Percentiles rank a stretch among this genome's conserved stretches.
phyloP scores from a whole-genome alignment of 2,329 filamentous ascomycete species.

The Stemphylium lycopersici region DNA sequence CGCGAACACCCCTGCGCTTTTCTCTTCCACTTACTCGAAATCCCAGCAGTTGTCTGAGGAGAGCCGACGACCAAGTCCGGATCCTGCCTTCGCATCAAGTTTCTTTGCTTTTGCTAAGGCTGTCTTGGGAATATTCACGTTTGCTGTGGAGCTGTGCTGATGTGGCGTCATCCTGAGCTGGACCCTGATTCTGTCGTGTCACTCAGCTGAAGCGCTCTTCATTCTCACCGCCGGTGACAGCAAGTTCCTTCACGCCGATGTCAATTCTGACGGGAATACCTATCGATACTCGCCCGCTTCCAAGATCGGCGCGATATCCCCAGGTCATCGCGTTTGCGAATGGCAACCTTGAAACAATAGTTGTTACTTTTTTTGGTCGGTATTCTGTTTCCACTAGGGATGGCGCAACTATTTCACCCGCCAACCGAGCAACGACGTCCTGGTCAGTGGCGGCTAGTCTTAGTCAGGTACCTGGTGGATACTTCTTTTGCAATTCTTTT shows the following conservation, averaged over 20 bases:
- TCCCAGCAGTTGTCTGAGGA: slow-evolving; percentile 25
- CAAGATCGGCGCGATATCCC: neutral
- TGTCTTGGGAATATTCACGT: slow-evolving; percentile 1
- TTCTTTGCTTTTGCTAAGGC: slow-evolving; percentile 5
- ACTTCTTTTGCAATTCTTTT: neutral
- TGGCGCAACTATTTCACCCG: neutral
- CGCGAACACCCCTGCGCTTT: slow-evolving; percentile 4
- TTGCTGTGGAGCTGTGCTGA: slow-evolving; percentile 1
- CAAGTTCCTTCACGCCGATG: slow-evolving; percentile 19
- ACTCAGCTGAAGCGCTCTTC: neutral
- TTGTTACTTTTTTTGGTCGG: neutral
- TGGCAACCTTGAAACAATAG: slow-evolving; percentile 5
- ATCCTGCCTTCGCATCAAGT: slow-evolving; percentile 1
- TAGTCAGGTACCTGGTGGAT: neutral
- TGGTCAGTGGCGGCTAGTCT: neutral
- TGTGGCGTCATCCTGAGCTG: slow-evolving; percentile 15
- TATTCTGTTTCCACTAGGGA: neutral
- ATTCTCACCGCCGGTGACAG: slow-evolving; percentile 11
- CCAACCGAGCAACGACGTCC: neutral
- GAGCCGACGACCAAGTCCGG: slow-evolving; percentile 34
- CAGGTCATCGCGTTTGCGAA: neutral
- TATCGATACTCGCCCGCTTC: neutral
- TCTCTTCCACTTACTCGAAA: slow-evolving; percentile 7
- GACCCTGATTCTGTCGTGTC: slow-evolving; percentile 7
- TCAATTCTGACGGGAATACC: neutral